These are phyloP conservation scores for Amanita rimosa DNA, from an alignment of 768 basidiomycete species.

Conservation along the genomic window DNA sequence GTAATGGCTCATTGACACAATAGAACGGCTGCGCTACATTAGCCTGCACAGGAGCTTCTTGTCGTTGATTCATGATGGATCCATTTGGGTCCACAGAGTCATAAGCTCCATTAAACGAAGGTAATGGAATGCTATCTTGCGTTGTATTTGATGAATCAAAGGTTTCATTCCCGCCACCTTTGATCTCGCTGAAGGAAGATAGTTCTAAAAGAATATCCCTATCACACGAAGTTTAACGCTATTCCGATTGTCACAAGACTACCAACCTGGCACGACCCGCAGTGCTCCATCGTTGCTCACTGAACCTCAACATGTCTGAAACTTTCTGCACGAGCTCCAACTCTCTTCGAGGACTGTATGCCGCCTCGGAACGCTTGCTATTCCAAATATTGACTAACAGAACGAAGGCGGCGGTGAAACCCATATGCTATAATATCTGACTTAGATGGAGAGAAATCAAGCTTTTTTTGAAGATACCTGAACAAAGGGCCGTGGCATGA, in stretches of 20 bases:
- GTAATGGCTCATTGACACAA: constrained; percentile 31
- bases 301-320: constrained; percentile 33
- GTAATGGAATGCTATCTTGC: background rate
- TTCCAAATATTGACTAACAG: constrained; percentile 62
- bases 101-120: background rate
- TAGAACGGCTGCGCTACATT: constrained; percentile 39
- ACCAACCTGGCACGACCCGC: constrained; percentile 29
- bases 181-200: constrained; percentile 23
- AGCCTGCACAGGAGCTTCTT: background rate
- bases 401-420: constrained; percentile 40
- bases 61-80: background rate
- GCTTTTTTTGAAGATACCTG: background rate
- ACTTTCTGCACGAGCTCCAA: constrained; percentile 52
- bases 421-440: constrained; percentile 18
- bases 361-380: constrained; percentile 35
- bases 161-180: background rate
- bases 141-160: background rate
- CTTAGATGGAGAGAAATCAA: background rate
- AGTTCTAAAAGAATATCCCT: constrained; percentile 29
- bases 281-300: constrained; percentile 28
- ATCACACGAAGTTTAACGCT: background rate
- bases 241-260: background rate
- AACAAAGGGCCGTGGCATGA: constrained; percentile 5
- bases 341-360: constrained; percentile 36
- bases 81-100: background rate